Base-by-base conservation (phyloP, 2,329 filamentous ascomycete genomes). In the Diaporthe caulivora region DNA sequence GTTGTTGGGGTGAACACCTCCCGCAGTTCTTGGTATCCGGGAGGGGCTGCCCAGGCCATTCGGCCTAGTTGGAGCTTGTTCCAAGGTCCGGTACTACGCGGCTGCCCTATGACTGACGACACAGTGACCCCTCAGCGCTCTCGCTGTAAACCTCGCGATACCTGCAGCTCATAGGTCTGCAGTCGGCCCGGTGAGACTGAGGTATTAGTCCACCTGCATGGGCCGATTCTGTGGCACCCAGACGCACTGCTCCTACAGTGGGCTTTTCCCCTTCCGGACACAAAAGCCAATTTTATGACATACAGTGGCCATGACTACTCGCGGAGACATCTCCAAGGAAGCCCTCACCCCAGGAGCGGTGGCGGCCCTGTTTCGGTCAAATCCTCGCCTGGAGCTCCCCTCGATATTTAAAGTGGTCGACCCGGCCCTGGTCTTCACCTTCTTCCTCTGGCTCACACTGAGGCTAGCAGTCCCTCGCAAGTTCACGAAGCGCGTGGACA, bases 401-500 rank as follows among this genome's bases (percentile, higher is more conserved):
- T 51, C 40, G 42, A 58, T 72, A 67, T 34, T 53, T 70, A 72
- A 72, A 2, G 37, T 64, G 26, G 21, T 60, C 18, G 42, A 31
- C 29, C 47, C 40, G 29, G 24, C 31, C 18, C 8, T 47, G 10
- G 40, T 58, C 31, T 47, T 72, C 55, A 31, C 60, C 64, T 44
- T 67, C 17, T 70, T 10, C 37, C 49, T 72, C 62, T 53, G 47
- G 54, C n/a, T 49, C 49, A 21, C 24, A 29, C 24, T 65, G 21
- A 74, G 60, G 34, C 64, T 44, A 51, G 26, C 70, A 34, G 42
- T 72, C 40, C 64, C 70, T 5, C 53, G 31, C 13, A 67, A 60
- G 29, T 13, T 73, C 15, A 49, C 58, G 34, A 67, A 68, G 58
- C 53, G 67, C 65, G 68, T 60, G 42, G 54, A 58, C 54, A 60